Percentiles rank a stretch among this genome's conserved stretches.
Evolutionary conservation across 805 yeast genomes (phyloP).

Genomic region (Pichia eremophila): DNA sequence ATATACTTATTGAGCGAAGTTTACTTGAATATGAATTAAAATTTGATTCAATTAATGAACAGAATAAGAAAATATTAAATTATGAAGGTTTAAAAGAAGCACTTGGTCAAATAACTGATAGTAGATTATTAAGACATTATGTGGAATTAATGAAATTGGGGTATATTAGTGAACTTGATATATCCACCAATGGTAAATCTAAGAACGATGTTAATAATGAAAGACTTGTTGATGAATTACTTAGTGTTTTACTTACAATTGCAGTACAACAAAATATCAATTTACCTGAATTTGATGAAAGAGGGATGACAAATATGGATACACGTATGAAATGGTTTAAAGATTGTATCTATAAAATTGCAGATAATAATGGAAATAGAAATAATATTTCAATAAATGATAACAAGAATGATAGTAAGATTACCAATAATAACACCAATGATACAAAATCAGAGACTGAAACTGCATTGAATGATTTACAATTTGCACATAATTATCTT

Average conservation of each 20-base stretch:
- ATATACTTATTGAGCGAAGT: slow-evolving; percentile 11
- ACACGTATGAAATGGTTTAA: slow-evolving; percentile 26
- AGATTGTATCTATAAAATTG: slow-evolving; percentile 16
- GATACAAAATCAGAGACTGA: neutral
- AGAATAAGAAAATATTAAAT: neutral
- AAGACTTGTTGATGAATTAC: slow-evolving; percentile 28
- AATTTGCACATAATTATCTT: slow-evolving; percentile 62
- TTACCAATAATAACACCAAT: neutral
- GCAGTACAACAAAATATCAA: slow-evolving; percentile 35
- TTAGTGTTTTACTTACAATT: slow-evolving; percentile 37
- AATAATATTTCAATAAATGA: neutral
- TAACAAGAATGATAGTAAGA: neutral
- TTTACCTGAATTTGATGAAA: slow-evolving; percentile 27
- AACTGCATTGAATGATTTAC: slow-evolving; percentile 58
- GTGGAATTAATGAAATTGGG: slow-evolving; percentile 8
- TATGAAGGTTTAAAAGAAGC: neutral
- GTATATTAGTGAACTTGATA: slow-evolving; percentile 7
- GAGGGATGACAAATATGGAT: slow-evolving; percentile 14
- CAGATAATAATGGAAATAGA: neutral
- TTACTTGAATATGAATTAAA: slow-evolving; percentile 7
- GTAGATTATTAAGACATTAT: slow-evolving; percentile 1
- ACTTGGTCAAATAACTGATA: neutral
- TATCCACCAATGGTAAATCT: neutral
- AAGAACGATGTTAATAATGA: slow-evolving; percentile 16
- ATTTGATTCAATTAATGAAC: neutral